Conservation (phyloP, 1,284 basidiomycete species). For the Cryptococcus deneoformans region DNA sequence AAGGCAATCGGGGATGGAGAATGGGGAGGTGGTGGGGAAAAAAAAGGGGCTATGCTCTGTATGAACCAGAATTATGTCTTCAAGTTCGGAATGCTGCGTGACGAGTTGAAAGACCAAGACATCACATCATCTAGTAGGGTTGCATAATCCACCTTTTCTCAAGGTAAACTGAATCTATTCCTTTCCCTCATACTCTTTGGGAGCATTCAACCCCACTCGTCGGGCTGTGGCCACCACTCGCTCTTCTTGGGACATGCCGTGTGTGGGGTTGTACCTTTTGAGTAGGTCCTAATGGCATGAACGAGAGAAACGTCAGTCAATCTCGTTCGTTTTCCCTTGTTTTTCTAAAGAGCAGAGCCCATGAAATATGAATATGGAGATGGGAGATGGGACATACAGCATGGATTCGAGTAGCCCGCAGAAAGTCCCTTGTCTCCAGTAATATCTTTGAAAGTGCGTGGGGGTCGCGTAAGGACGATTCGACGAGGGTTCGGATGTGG, state of each 20-base stretch:
- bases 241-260: slow-evolving; percentile 74
- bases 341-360: neutral
- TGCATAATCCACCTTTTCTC: neutral
- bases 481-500: slow-evolving; percentile 61
- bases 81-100: no score
- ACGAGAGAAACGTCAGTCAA: no score
- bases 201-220: slow-evolving; percentile 67
- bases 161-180: neutral
- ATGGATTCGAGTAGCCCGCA: slow-evolving; percentile 64
- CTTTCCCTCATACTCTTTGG: slow-evolving; percentile 35
- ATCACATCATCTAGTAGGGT: no score
- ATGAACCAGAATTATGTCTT: no score
- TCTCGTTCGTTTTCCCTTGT: neutral
- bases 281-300: no score
- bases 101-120: no score
- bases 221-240: slow-evolving; percentile 77
- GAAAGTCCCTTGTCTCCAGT: slow-evolving; percentile 65
- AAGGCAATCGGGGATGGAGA: no score
- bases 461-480: slow-evolving; percentile 7
- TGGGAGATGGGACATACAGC: slow-evolving; percentile 49
- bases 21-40: no score
- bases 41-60: no score
- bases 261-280: slow-evolving; percentile 54
- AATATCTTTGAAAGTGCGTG: slow-evolving; percentile 53
- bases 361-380: neutral